Conservation (phyloP, 169 alveolate species). For the Theileria luwenshuni region DNA sequence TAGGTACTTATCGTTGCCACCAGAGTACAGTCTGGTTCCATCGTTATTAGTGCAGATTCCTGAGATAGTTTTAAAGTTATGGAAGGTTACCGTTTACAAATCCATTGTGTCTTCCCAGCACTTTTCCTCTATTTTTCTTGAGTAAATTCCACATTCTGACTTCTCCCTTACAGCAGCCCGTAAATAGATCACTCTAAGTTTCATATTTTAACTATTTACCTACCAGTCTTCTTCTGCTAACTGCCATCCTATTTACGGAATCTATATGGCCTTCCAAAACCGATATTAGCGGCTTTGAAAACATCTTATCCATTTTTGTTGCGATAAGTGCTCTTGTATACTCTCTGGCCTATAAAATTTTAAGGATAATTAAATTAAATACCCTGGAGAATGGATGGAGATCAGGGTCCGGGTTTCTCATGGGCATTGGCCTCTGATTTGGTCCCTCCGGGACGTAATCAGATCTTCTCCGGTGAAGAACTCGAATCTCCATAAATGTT, state of each 20-base stretch:
- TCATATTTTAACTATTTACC: not conserved
- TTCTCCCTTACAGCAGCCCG: slow-evolving; percentile 97
- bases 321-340: slow-evolving; percentile 95
- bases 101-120: slow-evolving; percentile 92
- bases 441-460: slow-evolving; percentile 66
- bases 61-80: not conserved
- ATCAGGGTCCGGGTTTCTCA: slow-evolving; percentile 59
- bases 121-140: slow-evolving; percentile 79
- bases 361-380: slow-evolving; percentile 27
- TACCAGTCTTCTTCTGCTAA: slow-evolving; percentile 71
- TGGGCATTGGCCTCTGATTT: slow-evolving; percentile 65
- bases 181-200: slow-evolving; percentile 78
- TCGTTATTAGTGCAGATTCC: slow-evolving; percentile 82
- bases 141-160: slow-evolving; percentile 92
- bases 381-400: slow-evolving; percentile 69
- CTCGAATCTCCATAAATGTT: slow-evolving; percentile 58
- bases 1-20: slow-evolving; percentile 92
- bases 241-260: slow-evolving; percentile 89
- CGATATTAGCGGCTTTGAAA: slow-evolving; percentile 95
- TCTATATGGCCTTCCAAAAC: slow-evolving; percentile 96
- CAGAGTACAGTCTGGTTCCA: slow-evolving; percentile 78
- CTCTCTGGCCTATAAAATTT: slow-evolving; percentile 82
- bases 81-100: slow-evolving; percentile 84
- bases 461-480: slow-evolving; percentile 47
- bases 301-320: slow-evolving; percentile 94